phyloP scores from a whole-genome alignment of 371 early-diverging fungal species.

The Circinella umbellata region DNA sequence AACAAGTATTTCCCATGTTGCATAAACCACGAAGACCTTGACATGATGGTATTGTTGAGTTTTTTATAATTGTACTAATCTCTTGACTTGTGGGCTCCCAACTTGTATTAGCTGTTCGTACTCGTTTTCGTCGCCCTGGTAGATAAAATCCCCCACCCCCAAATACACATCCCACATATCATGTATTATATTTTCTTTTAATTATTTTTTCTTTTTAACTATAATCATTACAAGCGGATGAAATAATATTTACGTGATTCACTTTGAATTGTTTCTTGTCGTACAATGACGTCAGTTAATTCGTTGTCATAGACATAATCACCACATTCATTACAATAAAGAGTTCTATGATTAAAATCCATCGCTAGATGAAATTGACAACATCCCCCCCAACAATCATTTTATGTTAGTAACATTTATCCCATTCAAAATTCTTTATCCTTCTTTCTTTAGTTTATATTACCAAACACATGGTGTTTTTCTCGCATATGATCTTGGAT shows the following conservation, averaged over 20 bases:
- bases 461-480: slow-evolving; percentile 70
- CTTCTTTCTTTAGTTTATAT: background rate
- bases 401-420: background rate
- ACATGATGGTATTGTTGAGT: slow-evolving; percentile 58
- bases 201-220: too few relatives aligned
- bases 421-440: too few relatives aligned
- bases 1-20: slow-evolving; percentile 96
- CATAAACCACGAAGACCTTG: slow-evolving; percentile 87
- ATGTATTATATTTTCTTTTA: too few relatives aligned
- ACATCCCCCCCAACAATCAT: background rate
- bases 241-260: slow-evolving; percentile 21
- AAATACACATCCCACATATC: too few relatives aligned
- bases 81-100: slow-evolving; percentile 59
- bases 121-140: slow-evolving; percentile 29
- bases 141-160: background rate
- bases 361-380: slow-evolving; percentile 25
- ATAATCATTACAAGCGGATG: too few relatives aligned
- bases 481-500: slow-evolving; percentile 65
- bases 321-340: slow-evolving; percentile 81
- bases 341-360: slow-evolving; percentile 58
- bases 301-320: slow-evolving; percentile 89
- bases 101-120: slow-evolving; percentile 25
- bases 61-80: slow-evolving; percentile 42
- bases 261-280: slow-evolving; percentile 54
- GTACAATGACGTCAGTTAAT: slow-evolving; percentile 62